These are phyloP conservation scores for Aspergillus amoenus DNA, from an alignment of 2,329 filamentous ascomycete species.

Conservation along the genomic window DNA sequence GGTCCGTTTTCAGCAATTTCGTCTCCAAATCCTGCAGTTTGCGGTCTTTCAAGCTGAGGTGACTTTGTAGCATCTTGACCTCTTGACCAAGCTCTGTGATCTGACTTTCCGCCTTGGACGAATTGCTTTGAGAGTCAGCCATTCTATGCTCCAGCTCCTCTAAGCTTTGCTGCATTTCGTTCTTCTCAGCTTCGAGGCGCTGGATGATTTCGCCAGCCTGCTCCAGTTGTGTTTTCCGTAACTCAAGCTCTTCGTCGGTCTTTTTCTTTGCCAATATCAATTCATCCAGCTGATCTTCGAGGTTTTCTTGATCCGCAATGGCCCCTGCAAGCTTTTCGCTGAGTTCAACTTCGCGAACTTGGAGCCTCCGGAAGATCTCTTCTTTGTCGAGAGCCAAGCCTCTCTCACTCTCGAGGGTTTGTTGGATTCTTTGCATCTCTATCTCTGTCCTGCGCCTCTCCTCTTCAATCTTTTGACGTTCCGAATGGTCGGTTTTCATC, in stretches of 20 bases:
- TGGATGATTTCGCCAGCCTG: constrained; percentile 87
- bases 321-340: constrained; percentile 90
- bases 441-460: constrained; percentile 82
- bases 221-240: constrained; percentile 77
- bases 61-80: constrained; percentile 87
- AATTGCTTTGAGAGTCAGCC: constrained; percentile 66
- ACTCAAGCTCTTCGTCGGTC: constrained; percentile 79
- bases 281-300: constrained; percentile 91
- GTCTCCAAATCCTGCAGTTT: constrained; percentile 85
- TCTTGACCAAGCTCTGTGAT: constrained; percentile 78
- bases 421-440: constrained; percentile 86
- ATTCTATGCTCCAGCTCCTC: constrained; percentile 70
- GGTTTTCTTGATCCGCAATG: constrained; percentile 86
- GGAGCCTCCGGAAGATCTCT: constrained; percentile 96
- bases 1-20: constrained; percentile 79
- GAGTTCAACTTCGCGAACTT: constrained; percentile 85
- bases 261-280: constrained; percentile 86
- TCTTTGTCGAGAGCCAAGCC: constrained; percentile 97
- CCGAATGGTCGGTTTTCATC: constrained; percentile 72
- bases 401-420: constrained; percentile 91
- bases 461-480: constrained; percentile 80
- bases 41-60: constrained; percentile 81
- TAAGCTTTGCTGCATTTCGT: constrained; percentile 66
- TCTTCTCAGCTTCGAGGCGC: constrained; percentile 83
- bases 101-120: constrained; percentile 71